Evolutionary conservation across 2,329 filamentous ascomycete genomes (phyloP).

Genomic region (Apiospora aurea): DNA sequence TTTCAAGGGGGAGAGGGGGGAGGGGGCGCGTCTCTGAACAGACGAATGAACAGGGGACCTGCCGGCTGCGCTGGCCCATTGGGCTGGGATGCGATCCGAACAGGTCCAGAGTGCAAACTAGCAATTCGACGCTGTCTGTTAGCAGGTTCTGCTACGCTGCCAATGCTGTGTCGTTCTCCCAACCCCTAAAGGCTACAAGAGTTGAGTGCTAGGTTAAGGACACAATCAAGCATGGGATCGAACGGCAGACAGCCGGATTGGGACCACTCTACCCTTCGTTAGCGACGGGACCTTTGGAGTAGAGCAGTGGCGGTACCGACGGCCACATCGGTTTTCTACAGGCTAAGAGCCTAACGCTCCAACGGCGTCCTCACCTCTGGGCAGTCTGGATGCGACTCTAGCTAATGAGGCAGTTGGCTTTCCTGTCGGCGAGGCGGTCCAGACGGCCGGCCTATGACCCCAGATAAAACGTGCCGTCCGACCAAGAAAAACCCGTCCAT

Average conservation of each 20-base stretch:
- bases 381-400: background rate
- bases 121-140: background rate
- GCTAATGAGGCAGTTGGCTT: background rate
- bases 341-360: background rate
- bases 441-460: background rate
- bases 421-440: slow-evolving; percentile 1
- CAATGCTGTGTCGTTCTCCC: slow-evolving; percentile 6
- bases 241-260: background rate
- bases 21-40: background rate
- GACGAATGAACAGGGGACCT: background rate
- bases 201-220: too few relatives aligned
- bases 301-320: background rate
- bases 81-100: background rate
- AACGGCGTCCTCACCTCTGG: slow-evolving; percentile 6
- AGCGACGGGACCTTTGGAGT: slow-evolving; percentile 1
- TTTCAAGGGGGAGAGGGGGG: background rate
- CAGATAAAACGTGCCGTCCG: slow-evolving; percentile 17
- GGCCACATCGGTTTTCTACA: slow-evolving; percentile 2
- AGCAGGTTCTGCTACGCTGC: background rate
- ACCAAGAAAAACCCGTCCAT: background rate
- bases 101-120: background rate
- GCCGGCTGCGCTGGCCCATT: slow-evolving; percentile 5
- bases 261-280: background rate
- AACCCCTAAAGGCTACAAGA: background rate
- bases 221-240: background rate